phyloP scores from a whole-genome alignment of 208 protist species.

The Strigomonas galati region DNA sequence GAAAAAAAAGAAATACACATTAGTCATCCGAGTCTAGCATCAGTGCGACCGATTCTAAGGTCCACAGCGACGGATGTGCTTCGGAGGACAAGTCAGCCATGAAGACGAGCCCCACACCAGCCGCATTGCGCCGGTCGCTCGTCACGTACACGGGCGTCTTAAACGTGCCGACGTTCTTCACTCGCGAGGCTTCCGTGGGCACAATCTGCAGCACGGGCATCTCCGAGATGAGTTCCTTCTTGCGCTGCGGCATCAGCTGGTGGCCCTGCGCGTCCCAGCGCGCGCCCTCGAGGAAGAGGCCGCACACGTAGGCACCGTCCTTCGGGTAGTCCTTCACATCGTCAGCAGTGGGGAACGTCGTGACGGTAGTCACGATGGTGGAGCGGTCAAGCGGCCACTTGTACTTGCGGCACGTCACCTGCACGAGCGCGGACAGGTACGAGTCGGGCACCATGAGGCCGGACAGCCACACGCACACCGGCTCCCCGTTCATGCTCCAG shows the following conservation, averaged over 20 bases:
- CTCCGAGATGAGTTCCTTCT: slow-evolving; percentile 96
- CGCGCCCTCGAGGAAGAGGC: slow-evolving; percentile 98
- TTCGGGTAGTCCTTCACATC: slow-evolving; percentile 80
- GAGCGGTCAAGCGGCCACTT: slow-evolving; percentile 98
- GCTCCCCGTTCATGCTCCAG: slow-evolving; percentile 95
- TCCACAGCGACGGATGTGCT: slow-evolving; percentile 95
- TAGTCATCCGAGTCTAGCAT: slow-evolving; percentile 93
- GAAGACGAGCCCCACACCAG: slow-evolving; percentile 98
- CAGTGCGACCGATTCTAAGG: slow-evolving; percentile 96
- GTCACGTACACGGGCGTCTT: slow-evolving; percentile 99
- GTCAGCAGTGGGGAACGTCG: slow-evolving; percentile 54
- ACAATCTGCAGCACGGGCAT: slow-evolving; percentile 98
- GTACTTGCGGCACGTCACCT: slow-evolving; percentile 97
- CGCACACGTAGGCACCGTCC: slow-evolving; percentile 96
- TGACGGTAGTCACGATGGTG: slow-evolving; percentile 95
- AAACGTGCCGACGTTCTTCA: slow-evolving; percentile 95
- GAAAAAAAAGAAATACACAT: slow-evolving; percentile 11
- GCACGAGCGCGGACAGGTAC: slow-evolving; percentile 97
- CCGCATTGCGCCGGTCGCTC: slow-evolving; percentile 94
- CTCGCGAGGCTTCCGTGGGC: slow-evolving; percentile 93
- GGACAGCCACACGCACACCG: slow-evolving; percentile 98
- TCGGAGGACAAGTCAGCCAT: slow-evolving; percentile 94
- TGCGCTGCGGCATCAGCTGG: slow-evolving; percentile 84
- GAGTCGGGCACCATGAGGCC: slow-evolving; percentile 99
- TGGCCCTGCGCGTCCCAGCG: slow-evolving; percentile 92